Evolutionary conservation across 1,139 yeast genomes (phyloP), one percentile per base, ranked within the genome.

Genomic region (Yamadazyma spencermartinsiae): DNA sequence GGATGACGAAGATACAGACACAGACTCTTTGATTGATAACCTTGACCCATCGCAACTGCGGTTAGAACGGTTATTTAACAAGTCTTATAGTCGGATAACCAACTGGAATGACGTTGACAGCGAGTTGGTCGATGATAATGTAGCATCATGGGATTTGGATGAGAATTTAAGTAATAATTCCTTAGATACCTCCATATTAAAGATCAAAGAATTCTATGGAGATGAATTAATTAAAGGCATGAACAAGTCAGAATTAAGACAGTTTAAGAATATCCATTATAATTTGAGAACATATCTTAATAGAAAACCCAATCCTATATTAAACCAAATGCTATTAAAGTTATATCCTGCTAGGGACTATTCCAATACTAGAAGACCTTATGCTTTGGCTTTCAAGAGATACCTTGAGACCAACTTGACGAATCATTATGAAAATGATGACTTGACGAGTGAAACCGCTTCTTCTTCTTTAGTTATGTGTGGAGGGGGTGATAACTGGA

Each of bases 141-240:
- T 63, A 4, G 76, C 76, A 12, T 64, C 71, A 36, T 71, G 76
- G 76, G 70, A 70, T 47, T 53, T 71, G 42, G 75, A 70, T 45
- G 74, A 67, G 43, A 57, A 63, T 40, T 47, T 62, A 33, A 45
- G 53, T 3, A 36, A 37, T 16, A 37, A 43, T 17, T 38, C 41
- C 14, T 44, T 45, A 21, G 52, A 43, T 37, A 48, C 48, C 5
- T 43, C 46, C 10, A 46, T 49, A 10, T 29, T 49, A 6, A 34
- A 51, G 10, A 40, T 55, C 15, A 51, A 51, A 25, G 52, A 54
- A 34, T 65, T 66, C 37, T 65, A 65, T 41, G 72, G 72, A 1
- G 70, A 65, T 41, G 69, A 65, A 30, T 43, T 65, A 29, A 54
- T 65, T 32, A 50, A 52, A 34, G 55, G 52, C 39, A 50, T 63